Conservation (phyloP, 2,329 filamentous ascomycete genomes). For the Penicillium aurantiogriseum region DNA sequence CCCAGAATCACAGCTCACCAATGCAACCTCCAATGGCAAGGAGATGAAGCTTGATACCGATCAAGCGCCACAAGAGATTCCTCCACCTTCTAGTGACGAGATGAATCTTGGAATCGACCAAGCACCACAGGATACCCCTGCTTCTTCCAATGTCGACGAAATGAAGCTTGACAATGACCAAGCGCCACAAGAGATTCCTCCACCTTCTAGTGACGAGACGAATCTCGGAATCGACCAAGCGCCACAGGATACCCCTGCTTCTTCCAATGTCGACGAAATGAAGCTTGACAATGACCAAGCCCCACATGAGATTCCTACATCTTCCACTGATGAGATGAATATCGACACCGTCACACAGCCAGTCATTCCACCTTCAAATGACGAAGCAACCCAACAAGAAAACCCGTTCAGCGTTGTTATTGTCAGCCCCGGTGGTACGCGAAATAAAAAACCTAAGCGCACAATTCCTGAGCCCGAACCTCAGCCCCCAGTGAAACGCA, state of each 20-base stretch:
- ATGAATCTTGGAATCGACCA: not conserved
- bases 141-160: too few relatives aligned
- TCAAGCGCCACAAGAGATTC: not conserved
- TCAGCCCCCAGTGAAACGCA: constrained; percentile 20
- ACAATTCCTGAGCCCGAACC: constrained; percentile 9
- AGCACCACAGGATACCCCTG: too few relatives aligned
- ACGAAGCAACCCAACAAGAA: not conserved
- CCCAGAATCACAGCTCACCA: not conserved
- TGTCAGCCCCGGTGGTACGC: constrained; percentile 3
- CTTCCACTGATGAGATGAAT: not conserved
- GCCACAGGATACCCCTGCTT: not conserved
- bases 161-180: too few relatives aligned
- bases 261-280: not conserved
- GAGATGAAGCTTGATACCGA: not conserved
- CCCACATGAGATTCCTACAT: not conserved
- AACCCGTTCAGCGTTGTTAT: constrained; percentile 16
- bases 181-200: too few relatives aligned
- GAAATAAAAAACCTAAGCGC: constrained; percentile 13
- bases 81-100: not conserved
- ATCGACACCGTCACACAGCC: not conserved
- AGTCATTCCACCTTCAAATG: not conserved
- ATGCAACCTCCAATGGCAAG: not conserved
- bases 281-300: not conserved
- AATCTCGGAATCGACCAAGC: not conserved
- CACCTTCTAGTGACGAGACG: not conserved